phyloP scores from a whole-genome alignment of 1,284 basidiomycete species.

The Ustilago hordei region DNA sequence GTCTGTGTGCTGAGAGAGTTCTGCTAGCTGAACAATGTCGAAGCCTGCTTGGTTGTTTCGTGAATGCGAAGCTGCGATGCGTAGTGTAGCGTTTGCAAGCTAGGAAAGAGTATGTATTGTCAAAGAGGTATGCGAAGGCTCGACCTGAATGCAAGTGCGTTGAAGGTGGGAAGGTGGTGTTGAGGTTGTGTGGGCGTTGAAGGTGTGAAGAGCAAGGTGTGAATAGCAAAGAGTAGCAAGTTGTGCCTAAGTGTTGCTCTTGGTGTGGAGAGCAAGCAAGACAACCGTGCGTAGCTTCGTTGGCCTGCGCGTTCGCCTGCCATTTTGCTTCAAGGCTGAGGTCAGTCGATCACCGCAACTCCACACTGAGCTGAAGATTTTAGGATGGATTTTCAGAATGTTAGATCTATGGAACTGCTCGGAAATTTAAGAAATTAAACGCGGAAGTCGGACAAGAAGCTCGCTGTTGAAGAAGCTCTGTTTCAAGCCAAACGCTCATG shows the following conservation, averaged over 20 bases:
- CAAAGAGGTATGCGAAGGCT: not conserved
- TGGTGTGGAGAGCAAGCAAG: not conserved
- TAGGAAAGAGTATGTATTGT: not conserved
- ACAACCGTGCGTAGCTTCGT: not conserved
- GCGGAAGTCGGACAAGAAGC: constrained; percentile 1
- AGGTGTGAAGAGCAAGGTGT: no score
- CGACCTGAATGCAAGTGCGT: not conserved
- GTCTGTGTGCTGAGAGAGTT: not conserved
- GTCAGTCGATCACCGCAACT: constrained; percentile 7
- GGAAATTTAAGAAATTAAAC: not conserved
- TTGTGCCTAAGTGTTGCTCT: not conserved
- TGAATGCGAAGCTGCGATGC: not conserved
- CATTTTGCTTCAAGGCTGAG: not conserved
- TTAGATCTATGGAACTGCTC: not conserved
- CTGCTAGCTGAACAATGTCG: not conserved
- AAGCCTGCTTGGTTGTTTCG: no score
- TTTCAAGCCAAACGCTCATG: not conserved
- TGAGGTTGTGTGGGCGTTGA: not conserved
- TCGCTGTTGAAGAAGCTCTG: not conserved
- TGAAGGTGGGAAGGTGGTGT: not conserved
- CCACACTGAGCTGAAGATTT: not conserved
- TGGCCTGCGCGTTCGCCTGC: not conserved
- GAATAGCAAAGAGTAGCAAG: not conserved
- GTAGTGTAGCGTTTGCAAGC: not conserved
- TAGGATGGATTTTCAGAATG: not conserved